Base-by-base conservation (phyloP, 2,329 filamentous ascomycete genomes). In the Aspergillus pseudoterreus region DNA sequence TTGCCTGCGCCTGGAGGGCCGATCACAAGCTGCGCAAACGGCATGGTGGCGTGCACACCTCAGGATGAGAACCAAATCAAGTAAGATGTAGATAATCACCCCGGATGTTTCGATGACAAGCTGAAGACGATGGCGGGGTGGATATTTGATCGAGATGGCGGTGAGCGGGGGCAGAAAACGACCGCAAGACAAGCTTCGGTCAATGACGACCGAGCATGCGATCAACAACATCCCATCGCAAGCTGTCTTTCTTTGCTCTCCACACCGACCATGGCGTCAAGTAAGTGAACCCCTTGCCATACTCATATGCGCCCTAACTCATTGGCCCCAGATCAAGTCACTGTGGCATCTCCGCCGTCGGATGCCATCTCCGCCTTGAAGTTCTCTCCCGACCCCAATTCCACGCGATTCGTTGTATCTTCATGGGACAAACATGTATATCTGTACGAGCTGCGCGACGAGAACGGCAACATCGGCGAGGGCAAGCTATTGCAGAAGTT, bases 1-100 rank as follows among this genome's bases (percentile, higher is more conserved):
- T 99, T 99, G 55, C 94, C 94, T 27, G 91, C 85, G 64, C 94
- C 94, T 6, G 94, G 94, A 60, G 92, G 92, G n/a, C 94, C 94
- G 63, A 96, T 85, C 35, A 96, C 85, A 41, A 96, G 84, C 75
- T 95, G 88, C n/a, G 77, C 79, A 53, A 83, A 82, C 5, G 80
- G 80, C 79, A 82, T 82, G 43, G 42, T 63, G 47, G 43, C n/a
- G 10, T 27, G n/a, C 10, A n/a, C 12, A 30, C 12, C 17, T 22
- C 22, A 6, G 9, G 14, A 32, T 15, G 10, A 46, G 22, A 27
- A 12, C 8, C 11, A 17, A 33, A 15, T 6, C 15, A 4, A 11
- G 15, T 4, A n/a, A 27, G 27, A 19, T 19, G n/a, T 17, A 30
- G 27, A 15, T 27, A 22, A 6, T 22, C 22, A 22, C 22, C 22